Base-by-base conservation (phyloP, 768 basidiomycete species). In the Pisolithus sp. region DNA sequence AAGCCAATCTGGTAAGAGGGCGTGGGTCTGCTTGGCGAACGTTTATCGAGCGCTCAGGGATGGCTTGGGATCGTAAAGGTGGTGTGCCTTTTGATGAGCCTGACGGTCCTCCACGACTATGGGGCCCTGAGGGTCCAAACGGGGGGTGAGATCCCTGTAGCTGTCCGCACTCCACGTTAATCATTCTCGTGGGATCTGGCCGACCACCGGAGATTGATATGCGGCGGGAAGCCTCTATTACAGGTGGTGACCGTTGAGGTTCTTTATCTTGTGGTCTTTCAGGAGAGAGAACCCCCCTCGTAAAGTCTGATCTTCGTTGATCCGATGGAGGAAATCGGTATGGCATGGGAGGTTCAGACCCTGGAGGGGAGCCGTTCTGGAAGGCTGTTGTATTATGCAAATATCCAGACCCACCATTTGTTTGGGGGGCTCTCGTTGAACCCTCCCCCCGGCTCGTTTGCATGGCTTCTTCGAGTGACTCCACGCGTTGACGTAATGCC, bases 401-500 rank as follows among this genome's bases (percentile, higher is more conserved):
- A 45, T 59, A 57, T 31, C 48, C 58, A 49, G 55, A 55, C 36
- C 56, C 54, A 20, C 46, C 37, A 2, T 45, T 42, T 7, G 56
- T 59, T 45, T 57, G 62, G 5, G 31, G 18, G 20, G 34, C 57
- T 31, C 53, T 59, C 23, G 46, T 39, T 34, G 59, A 55, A 26
- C 53, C 46, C 45, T 64, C 64, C 3, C 59, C 61, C 13, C 65
- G 62, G 55, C 55, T 61, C 36, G 52, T 56, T 23, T 67, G 63
- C 12, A 76, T 63, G 44, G 68, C 67, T 52, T 64, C 79, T 62
- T 88, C 87, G 41, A 90, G 70, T 57, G 89, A 86, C 46, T 85
- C 83, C 43, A 90, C 76, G 31, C 83, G 73, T 28, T 80, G 72
- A 49, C 77, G 76, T 52, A 91, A 68, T n/a, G 72, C 70, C 15